These are phyloP conservation scores for Podospora conica DNA, from an alignment of 495 filamentous ascomycete species.

Conservation along the genomic window DNA sequence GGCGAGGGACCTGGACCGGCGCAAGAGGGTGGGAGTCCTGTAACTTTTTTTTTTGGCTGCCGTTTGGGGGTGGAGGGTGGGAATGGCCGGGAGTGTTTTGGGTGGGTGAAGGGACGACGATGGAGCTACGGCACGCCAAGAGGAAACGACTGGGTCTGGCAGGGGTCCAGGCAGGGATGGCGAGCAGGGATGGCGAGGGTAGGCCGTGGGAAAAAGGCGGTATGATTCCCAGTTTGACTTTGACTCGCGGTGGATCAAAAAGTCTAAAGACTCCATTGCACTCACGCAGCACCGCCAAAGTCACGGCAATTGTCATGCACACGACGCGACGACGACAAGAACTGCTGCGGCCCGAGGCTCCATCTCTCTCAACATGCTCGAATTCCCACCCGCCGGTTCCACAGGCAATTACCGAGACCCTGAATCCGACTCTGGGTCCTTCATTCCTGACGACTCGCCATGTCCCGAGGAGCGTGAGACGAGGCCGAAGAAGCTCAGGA, in stretches of 20 bases:
- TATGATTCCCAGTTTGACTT: slow-evolving; percentile 22
- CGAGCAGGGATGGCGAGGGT: slow-evolving; percentile 11
- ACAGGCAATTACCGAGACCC: slow-evolving; percentile 10
- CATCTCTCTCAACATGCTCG: neutral
- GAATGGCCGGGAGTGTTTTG: slow-evolving; percentile 16
- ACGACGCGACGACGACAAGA: slow-evolving; percentile 6
- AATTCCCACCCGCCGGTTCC: slow-evolving; percentile 4
- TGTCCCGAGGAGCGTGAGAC: neutral
- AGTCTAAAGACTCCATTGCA: neutral
- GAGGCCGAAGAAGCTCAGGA: slow-evolving; percentile 2
- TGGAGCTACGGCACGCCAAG: slow-evolving; percentile 19
- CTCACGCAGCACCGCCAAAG: slow-evolving; percentile 1
- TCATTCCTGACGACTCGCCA: neutral
- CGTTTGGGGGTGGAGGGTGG: slow-evolving; percentile 18
- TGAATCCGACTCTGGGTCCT: slow-evolving; percentile 4
- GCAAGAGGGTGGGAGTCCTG: slow-evolving; percentile 5
- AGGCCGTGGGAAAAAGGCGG: slow-evolving; percentile 25
- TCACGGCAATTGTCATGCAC: slow-evolving; percentile 3
- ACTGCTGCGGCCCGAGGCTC: slow-evolving; percentile 4
- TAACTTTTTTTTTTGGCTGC: slow-evolving; percentile 30
- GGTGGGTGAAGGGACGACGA: slow-evolving; percentile 24
- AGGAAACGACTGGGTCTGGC: neutral
- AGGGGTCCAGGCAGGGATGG: slow-evolving; percentile 5
- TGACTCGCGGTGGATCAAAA: neutral
- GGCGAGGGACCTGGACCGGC: slow-evolving; percentile 11